Base-by-base conservation (phyloP, 2,329 filamentous ascomycete genomes). In the Corynespora cassiicola region DNA sequence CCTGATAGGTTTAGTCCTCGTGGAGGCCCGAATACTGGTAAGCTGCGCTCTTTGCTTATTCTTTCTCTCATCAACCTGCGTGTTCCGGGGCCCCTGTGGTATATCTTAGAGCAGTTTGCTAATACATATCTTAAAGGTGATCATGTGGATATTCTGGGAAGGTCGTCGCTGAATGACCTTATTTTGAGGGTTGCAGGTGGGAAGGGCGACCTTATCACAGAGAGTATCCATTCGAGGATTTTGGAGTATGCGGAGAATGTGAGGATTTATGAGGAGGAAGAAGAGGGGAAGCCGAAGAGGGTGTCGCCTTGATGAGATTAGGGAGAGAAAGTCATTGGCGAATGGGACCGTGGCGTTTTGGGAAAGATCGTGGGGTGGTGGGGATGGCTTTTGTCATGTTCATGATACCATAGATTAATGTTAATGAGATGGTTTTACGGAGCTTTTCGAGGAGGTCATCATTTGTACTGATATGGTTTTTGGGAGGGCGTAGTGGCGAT, bases 141-240 rank as follows among this genome's bases (percentile, higher is more conserved):
- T 63, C 94, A 99, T 62, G 94, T 99, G 33, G 94, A 99, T 63
- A 99, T 99, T 42, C 77, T 99, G 3, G 94, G 94, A 1, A 77
- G 94, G 19, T 85, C 90, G 52, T 90, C 84, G 20, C 76, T 99
- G 17, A 99, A 99, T 59, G 94, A 99, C 68, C 73, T 97, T 32
- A 86, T 99, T 31, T 70, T 99, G 42, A 79, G 85, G 35, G 86
- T 99, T 7, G 94, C 90, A 0, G 90, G 90, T 1, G 94, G 94
- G 0, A 84, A 82, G 54, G 94, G 94, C 4, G 80, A 91, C 42
- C 77, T 82, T 18, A 92, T 99, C 49, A 75, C 86, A 31, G 83
- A 95, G 45, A 83, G 80, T 30, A 82, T 95, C 15, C 78, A 88
- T 36, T 95, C 89, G 50, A 86, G 88, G 44, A 97, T 99, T 45